Conservation (phyloP, 1,284 basidiomycete genomes). For the Microbotryomycetes sp. region DNA sequence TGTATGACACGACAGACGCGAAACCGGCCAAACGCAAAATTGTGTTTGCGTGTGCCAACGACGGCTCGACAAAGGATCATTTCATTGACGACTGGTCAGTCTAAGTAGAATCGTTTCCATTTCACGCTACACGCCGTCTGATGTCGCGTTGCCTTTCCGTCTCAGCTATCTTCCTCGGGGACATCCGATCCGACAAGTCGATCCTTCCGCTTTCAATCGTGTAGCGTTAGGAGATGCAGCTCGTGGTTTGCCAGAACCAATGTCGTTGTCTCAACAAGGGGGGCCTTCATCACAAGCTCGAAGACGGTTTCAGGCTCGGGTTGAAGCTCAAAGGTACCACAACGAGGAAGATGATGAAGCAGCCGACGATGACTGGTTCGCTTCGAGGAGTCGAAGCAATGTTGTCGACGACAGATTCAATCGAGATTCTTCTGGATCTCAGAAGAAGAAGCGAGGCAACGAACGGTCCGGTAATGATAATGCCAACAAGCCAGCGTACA, state of each 20-base stretch:
- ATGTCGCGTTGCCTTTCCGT: not conserved
- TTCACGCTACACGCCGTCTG: not conserved
- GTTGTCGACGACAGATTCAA: not conserved
- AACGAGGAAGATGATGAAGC: conserved; percentile 3
- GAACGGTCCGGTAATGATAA: too few species aligned
- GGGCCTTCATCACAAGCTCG: conserved; percentile 1
- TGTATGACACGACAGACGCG: conserved; percentile 27
- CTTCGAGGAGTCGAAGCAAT: conserved; percentile 9
- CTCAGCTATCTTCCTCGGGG: conserved; percentile 25
- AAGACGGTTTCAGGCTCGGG: conserved; percentile 2
- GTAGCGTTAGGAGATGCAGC: conserved; percentile 17
- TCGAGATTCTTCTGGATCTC: too few species aligned
- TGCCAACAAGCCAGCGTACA: too few species aligned
- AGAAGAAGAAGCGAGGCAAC: too few species aligned
- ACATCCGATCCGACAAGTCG: conserved; percentile 28
- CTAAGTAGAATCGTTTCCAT: too few species aligned
- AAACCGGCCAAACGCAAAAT: conserved; percentile 28
- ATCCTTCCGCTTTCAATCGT: conserved; percentile 29
- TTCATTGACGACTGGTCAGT: conserved; percentile 32
- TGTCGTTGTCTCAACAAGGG: not conserved
- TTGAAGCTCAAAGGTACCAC: not conserved
- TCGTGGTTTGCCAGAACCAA: not conserved
- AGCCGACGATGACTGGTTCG: conserved; percentile 31
- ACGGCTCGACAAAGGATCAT: conserved; percentile 28
- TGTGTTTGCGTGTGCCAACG: conserved; percentile 28